Percentiles rank a stretch among this genome's conserved stretches.
Conservation (phyloP, 2,329 filamentous ascomycete genomes). For the Ceratocystis huliohia region DNA sequence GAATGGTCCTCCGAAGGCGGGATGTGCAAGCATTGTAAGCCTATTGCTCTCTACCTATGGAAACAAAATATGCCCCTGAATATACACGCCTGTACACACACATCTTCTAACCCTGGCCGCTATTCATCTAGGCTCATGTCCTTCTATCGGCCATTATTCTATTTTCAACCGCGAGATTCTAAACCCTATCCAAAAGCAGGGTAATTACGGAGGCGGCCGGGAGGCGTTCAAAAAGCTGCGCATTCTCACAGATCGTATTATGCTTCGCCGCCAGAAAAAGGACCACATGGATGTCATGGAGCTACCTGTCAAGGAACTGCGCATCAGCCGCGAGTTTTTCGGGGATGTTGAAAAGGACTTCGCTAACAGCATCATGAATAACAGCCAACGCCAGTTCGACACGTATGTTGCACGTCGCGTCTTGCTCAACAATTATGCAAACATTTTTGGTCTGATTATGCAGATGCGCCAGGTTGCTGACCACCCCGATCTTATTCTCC, state of each 20-base stretch:
- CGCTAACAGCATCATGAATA: conserved; percentile 89
- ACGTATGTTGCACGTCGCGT: conserved; percentile 92
- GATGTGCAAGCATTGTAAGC: conserved; percentile 51
- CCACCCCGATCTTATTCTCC: conserved; percentile 85
- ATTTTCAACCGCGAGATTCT: conserved; percentile 92
- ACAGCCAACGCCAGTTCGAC: conserved; percentile 76
- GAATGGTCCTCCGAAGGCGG: conserved; percentile 72
- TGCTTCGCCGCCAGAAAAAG: conserved; percentile 88
- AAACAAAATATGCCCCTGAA: too few species aligned
- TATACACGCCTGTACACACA: neutral
- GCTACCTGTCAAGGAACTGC: conserved; percentile 84
- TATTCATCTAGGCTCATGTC: conserved; percentile 25
- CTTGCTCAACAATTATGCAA: conserved; percentile 93
- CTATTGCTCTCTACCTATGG: conserved; percentile 32
- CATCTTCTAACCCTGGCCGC: neutral
- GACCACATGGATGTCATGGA: conserved; percentile 94
- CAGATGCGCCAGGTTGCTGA: conserved; percentile 98
- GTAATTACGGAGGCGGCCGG: conserved; percentile 47
- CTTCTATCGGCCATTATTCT: conserved; percentile 34
- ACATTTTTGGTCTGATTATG: conserved; percentile 98
- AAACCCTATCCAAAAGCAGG: conserved; percentile 61
- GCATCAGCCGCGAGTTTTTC: conserved; percentile 90
- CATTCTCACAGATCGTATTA: conserved; percentile 80
- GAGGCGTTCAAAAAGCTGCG: conserved; percentile 70
- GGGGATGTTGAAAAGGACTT: conserved; percentile 94